phyloP scores from a whole-genome alignment of 352 stramenopile species.

The Aphanomyces astaci region DNA sequence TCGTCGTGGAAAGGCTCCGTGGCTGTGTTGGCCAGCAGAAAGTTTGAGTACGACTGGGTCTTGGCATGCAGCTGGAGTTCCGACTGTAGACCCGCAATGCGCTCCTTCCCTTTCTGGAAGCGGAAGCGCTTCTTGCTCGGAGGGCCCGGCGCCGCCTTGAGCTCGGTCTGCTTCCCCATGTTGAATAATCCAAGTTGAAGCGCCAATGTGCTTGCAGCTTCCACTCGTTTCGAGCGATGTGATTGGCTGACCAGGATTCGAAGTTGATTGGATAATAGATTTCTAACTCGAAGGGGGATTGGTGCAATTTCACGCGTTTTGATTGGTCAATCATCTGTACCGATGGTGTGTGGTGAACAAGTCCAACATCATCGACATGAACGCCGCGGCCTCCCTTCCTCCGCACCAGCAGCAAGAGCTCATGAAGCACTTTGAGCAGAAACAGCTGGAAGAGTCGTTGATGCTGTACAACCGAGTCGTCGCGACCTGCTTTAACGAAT shows the following conservation, averaged over 20 bases:
- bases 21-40: not conserved
- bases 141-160: not conserved
- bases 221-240: slow-evolving; percentile 8
- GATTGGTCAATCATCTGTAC: not conserved
- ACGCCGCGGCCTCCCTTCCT: not conserved
- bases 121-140: slow-evolving; percentile 27
- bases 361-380: not conserved
- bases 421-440: slow-evolving; percentile 79
- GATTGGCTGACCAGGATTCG: not conserved
- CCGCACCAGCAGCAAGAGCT: slow-evolving; percentile 16
- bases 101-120: slow-evolving; percentile 79
- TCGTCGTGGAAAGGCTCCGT: slow-evolving; percentile 66
- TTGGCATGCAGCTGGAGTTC: slow-evolving; percentile 79
- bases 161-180: not conserved
- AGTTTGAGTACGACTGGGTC: slow-evolving; percentile 37
- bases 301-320: not conserved
- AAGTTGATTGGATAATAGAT: not conserved
- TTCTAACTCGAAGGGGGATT: not conserved
- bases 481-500: slow-evolving; percentile 84
- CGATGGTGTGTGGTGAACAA: not conserved
- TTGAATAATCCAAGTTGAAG: not conserved
- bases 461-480: slow-evolving; percentile 86
- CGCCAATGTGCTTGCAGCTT: not conserved
- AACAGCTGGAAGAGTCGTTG: slow-evolving; percentile 85
- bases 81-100: slow-evolving; percentile 61